Conservation (phyloP, 495 filamentous ascomycete species). For the Astrocystis sublimbata region DNA sequence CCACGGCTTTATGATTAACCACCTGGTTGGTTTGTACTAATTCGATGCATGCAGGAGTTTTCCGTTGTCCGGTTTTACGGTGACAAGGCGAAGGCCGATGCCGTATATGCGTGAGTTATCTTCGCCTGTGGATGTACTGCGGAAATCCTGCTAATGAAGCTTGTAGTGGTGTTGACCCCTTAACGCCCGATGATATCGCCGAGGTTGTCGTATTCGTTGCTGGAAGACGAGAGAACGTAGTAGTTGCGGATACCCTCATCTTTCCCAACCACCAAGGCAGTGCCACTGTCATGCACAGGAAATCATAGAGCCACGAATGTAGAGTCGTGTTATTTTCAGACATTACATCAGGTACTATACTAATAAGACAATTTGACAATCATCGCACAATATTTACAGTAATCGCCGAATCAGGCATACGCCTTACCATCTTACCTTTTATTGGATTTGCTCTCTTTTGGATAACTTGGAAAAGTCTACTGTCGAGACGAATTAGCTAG, state of each 20-base stretch:
- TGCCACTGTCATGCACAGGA: slow-evolving; percentile 39
- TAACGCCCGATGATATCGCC: slow-evolving; percentile 93
- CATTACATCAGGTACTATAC: slow-evolving; percentile 11
- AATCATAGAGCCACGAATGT: slow-evolving; percentile 17
- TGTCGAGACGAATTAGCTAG: slow-evolving; percentile 5
- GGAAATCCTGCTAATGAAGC: slow-evolving; percentile 23
- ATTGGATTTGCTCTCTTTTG: neutral
- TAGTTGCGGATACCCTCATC: slow-evolving; percentile 87
- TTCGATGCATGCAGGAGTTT: slow-evolving; percentile 66
- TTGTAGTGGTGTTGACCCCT: slow-evolving; percentile 75
- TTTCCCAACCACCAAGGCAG: slow-evolving; percentile 75
- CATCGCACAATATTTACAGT: neutral
- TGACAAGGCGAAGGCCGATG: slow-evolving; percentile 92
- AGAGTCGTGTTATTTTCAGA: neutral
- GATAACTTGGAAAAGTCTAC: neutral
- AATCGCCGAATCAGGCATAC: neutral
- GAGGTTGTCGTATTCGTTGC: slow-evolving; percentile 92
- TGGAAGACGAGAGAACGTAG: slow-evolving; percentile 88
- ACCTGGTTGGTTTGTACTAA: neutral
- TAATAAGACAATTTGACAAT: neutral
- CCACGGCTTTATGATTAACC: neutral
- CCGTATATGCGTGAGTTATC: slow-evolving; percentile 79
- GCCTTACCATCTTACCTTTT: neutral
- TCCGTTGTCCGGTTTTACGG: slow-evolving; percentile 90
- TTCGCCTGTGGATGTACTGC: neutral